A percentile compares a stretch with the other conserved stretches of the same genome.
These are phyloP conservation scores for Trichocladium antarcticum DNA, from an alignment of 495 filamentous ascomycete species.

Conservation along the genomic window DNA sequence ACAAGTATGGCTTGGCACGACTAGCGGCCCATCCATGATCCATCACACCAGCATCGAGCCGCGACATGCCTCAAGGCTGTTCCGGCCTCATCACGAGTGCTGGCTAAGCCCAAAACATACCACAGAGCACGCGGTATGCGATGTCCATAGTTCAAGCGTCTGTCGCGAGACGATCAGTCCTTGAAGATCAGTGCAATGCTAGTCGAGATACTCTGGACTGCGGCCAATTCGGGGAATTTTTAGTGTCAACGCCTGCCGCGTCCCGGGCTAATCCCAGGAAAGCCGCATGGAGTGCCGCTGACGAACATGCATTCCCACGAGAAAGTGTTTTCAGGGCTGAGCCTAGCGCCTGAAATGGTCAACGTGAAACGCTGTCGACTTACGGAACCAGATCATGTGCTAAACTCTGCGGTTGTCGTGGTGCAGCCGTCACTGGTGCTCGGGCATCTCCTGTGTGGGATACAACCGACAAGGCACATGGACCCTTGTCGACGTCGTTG, in stretches of 20 bases:
- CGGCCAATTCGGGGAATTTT: conserved; percentile 18
- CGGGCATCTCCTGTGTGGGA: background rate
- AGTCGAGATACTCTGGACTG: conserved; percentile 4
- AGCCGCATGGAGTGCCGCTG: conserved; percentile 1
- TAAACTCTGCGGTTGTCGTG: background rate
- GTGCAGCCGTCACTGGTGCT: no score
- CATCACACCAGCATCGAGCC: no score
- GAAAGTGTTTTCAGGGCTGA: background rate
- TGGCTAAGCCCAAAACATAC: no score
- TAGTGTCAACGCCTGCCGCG: conserved; percentile 4
- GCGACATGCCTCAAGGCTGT: no score
- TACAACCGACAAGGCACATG: background rate
- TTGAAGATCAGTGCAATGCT: no score
- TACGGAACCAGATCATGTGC: background rate
- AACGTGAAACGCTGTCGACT: background rate
- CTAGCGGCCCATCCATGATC: background rate
- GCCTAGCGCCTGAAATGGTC: background rate
- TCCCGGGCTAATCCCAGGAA: conserved; percentile 10
- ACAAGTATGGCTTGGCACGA: conserved; percentile 9
- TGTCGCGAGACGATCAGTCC: no score
- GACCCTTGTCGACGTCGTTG: no score
- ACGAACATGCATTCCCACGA: background rate
- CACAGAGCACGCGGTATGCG: no score
- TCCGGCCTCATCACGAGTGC: no score
- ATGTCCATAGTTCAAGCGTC: no score